A percentile compares a stretch with the other conserved stretches of the same genome.
Conservation (phyloP, 2,329 filamentous ascomycete genomes). For the Trichoderma koningii region DNA sequence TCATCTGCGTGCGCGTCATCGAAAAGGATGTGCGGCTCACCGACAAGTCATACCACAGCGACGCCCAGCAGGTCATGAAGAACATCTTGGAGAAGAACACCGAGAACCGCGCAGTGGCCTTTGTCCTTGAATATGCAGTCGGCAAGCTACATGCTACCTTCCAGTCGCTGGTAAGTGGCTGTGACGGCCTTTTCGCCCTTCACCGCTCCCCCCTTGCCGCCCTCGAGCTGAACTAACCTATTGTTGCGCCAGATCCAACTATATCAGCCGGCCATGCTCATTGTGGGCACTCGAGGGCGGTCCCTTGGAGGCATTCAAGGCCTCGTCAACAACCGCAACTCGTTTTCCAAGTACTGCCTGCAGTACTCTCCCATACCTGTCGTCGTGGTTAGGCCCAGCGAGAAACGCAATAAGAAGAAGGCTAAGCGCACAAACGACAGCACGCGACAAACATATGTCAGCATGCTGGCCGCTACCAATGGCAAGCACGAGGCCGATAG, state of each 20-base stretch:
- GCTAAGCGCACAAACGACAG: slow-evolving; percentile 79
- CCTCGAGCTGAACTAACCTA: slow-evolving; percentile 9
- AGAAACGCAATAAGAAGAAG: slow-evolving; percentile 88
- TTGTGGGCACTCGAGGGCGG: slow-evolving; percentile 84
- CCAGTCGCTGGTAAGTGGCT: slow-evolving; percentile 72
- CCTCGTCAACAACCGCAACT: slow-evolving; percentile 74
- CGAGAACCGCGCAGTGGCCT: slow-evolving; percentile 77
- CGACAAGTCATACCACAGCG: slow-evolving; percentile 70
- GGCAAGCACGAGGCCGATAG: slow-evolving; percentile 61
- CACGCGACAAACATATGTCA: slow-evolving; percentile 71
- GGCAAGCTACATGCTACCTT: slow-evolving; percentile 90
- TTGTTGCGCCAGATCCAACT: slow-evolving; percentile 69
- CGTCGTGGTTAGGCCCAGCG: slow-evolving; percentile 84
- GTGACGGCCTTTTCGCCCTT: neutral
- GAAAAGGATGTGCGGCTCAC: slow-evolving; percentile 77
- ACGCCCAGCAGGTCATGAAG: slow-evolving; percentile 73
- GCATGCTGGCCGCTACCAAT: slow-evolving; percentile 68
- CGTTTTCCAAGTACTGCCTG: slow-evolving; percentile 90
- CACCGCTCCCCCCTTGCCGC: neutral
- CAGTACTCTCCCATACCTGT: slow-evolving; percentile 93
- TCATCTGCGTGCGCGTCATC: slow-evolving; percentile 85
- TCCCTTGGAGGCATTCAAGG: slow-evolving; percentile 85
- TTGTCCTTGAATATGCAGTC: slow-evolving; percentile 83
- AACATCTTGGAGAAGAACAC: slow-evolving; percentile 77
- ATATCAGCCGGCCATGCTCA: slow-evolving; percentile 86